Percentiles rank a stretch among this genome's conserved stretches.
These are phyloP conservation scores for Vitis labrusca DNA, from an alignment of 164 flowering plant genomes.

Conservation along the genomic window DNA sequence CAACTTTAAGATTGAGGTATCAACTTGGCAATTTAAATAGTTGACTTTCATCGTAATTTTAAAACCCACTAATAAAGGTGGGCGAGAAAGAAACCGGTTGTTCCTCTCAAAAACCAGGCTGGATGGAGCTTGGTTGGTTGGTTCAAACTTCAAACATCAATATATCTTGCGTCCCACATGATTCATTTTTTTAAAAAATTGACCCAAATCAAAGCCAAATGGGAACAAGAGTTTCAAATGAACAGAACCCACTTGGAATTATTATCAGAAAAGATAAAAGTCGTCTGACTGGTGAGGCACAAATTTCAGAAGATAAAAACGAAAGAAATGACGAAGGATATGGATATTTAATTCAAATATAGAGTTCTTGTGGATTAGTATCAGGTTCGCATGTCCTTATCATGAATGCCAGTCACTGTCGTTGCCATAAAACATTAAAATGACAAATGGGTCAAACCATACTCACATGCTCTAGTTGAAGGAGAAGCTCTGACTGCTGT, in stretches of 20 bases:
- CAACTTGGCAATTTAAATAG: slow-evolving; percentile 9
- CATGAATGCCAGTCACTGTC: neutral
- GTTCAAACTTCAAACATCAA: neutral
- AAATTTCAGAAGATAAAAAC: neutral
- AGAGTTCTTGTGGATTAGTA: neutral
- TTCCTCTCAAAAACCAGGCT: slow-evolving; percentile 9
- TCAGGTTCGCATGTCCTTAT: neutral
- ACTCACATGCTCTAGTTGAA: neutral
- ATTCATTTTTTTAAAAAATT: neutral
- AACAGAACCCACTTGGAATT: neutral
- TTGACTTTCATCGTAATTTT: slow-evolving; percentile 11
- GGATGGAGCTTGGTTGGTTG: slow-evolving; percentile 19
- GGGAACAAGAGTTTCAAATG: neutral
- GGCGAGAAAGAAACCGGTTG: slow-evolving; percentile 15
- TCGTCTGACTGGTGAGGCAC: neutral
- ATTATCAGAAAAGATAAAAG: neutral
- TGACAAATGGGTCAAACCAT: neutral
- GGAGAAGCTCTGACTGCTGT: neutral
- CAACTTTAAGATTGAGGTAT: neutral
- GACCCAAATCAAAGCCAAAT: neutral
- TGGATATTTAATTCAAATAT: neutral
- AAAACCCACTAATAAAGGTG: slow-evolving; percentile 1
- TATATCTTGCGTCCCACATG: slow-evolving; percentile 5
- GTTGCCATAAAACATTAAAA: neutral
- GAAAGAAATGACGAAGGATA: neutral